phyloP scores from a whole-genome alignment of 768 basidiomycete genomes.

The Tephrocybe sp. region DNA sequence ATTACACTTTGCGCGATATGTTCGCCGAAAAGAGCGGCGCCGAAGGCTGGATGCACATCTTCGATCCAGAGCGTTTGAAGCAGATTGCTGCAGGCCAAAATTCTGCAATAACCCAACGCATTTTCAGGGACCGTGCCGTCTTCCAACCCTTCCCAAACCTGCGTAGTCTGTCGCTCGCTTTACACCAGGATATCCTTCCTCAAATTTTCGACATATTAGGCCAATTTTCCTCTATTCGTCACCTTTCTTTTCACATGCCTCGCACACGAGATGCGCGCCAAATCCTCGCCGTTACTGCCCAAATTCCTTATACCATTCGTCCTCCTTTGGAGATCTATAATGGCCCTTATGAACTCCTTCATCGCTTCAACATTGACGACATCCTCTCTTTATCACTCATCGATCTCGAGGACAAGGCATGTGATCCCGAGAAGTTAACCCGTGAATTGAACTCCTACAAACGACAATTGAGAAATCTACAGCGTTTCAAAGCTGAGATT shows the following conservation, averaged over 20 bases:
- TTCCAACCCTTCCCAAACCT: neutral
- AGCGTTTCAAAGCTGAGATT: neutral
- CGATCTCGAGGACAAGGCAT: neutral
- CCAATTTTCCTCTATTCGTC: constrained; percentile 1
- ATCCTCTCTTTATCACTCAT: neutral
- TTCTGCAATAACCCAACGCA: neutral
- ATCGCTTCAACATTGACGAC: neutral
- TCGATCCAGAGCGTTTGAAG: neutral
- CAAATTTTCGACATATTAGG: neutral
- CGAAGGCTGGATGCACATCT: neutral
- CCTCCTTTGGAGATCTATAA: neutral
- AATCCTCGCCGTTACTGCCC: neutral
- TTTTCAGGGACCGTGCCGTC: neutral
- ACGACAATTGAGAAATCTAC: neutral
- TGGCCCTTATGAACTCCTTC: neutral
- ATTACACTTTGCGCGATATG: neutral
- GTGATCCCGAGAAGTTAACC: neutral
- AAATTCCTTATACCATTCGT: neutral
- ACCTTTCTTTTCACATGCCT: neutral
- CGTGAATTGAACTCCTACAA: neutral
- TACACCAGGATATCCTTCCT: neutral
- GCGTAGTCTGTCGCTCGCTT: neutral
- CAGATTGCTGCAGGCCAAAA: neutral
- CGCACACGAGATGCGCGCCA: too few species aligned
- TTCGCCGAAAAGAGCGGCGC: neutral